These are phyloP conservation scores for Zasmidium cellare DNA, from an alignment of 2,329 filamentous ascomycete species.

Conservation along the genomic window DNA sequence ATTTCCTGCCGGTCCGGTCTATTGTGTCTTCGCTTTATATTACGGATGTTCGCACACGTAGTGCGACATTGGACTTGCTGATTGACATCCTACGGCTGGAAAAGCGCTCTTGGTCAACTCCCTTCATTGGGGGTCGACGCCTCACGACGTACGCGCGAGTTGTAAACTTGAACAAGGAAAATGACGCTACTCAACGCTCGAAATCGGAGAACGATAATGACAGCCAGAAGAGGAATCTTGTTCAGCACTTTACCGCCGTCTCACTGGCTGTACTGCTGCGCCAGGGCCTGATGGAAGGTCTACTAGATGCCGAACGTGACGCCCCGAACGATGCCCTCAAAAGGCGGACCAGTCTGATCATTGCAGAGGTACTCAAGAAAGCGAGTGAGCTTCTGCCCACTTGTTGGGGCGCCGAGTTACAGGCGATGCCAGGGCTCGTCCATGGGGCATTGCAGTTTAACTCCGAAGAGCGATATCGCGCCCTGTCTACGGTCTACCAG, in stretches of 20 bases:
- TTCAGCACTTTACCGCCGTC: conserved; percentile 91
- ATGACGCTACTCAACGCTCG: conserved; percentile 51
- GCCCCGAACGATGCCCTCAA: conserved; percentile 69
- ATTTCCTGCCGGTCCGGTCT: conserved; percentile 80
- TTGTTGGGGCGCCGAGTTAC: conserved; percentile 78
- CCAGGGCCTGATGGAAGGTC: conserved; percentile 63
- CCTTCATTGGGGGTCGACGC: conserved; percentile 87
- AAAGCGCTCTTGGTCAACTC: conserved; percentile 89
- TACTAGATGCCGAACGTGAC: conserved; percentile 64
- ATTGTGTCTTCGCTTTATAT: conserved; percentile 68
- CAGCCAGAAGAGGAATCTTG: conserved; percentile 70
- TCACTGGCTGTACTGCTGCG: conserved; percentile 83
- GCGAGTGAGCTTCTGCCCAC: conserved; percentile 81
- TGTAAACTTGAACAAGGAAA: conserved; percentile 71
- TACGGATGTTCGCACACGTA: conserved; percentile 57
- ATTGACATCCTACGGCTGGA: conserved; percentile 87
- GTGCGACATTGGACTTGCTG: conserved; percentile 83
- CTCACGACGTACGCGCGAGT: conserved; percentile 97
- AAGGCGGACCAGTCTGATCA: conserved; percentile 84
- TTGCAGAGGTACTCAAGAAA: conserved; percentile 89
- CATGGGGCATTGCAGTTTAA: conserved; percentile 71
- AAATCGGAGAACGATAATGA: conserved; percentile 55
- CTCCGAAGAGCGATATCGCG: conserved; percentile 71
- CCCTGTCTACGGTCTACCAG: conserved; percentile 91
- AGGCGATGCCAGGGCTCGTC: conserved; percentile 85